Conservation (phyloP, 2,329 filamentous ascomycete species). For the Gliomastix tumulicola region DNA sequence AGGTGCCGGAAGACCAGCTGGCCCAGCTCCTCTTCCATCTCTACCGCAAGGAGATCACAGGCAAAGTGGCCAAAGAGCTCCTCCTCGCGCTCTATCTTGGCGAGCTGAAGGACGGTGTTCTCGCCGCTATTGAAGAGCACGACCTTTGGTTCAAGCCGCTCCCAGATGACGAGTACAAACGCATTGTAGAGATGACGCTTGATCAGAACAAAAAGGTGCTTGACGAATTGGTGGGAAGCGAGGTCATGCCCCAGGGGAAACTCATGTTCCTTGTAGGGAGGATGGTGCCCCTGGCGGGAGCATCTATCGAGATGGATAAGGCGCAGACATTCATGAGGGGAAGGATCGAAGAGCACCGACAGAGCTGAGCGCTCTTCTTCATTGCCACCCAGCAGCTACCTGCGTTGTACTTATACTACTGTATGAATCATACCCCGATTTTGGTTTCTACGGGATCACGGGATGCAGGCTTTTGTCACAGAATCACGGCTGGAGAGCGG, state of each 20-base stretch:
- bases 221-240: constrained; percentile 33
- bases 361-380: no score
- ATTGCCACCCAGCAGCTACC: no score
- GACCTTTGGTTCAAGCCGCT: constrained; percentile 50
- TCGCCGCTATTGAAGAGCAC: constrained; percentile 34
- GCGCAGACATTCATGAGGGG: constrained; percentile 39
- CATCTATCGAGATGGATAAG: constrained; percentile 44
- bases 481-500: no score
- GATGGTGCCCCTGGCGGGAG: constrained; percentile 49
- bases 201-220: constrained; percentile 39
- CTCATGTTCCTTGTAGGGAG: constrained; percentile 54
- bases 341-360: constrained; percentile 14
- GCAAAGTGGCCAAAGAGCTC: constrained; percentile 51
- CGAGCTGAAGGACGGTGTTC: constrained; percentile 34
- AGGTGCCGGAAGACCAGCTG: constrained; percentile 38
- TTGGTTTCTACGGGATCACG: no score
- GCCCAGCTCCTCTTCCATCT: constrained; percentile 44
- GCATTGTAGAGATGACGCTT: constrained; percentile 35
- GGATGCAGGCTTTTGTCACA: no score
- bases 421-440: no score
- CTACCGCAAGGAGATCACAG: constrained; percentile 41
- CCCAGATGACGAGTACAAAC: constrained; percentile 35
- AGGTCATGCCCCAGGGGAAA: constrained; percentile 47
- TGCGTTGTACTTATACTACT: not conserved
- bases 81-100: constrained; percentile 44